Percentiles rank a stretch among this genome's conserved stretches.
Evolutionary conservation across 2,329 filamentous ascomycete species (phyloP).

Genomic region (Whalleya microplaca): DNA sequence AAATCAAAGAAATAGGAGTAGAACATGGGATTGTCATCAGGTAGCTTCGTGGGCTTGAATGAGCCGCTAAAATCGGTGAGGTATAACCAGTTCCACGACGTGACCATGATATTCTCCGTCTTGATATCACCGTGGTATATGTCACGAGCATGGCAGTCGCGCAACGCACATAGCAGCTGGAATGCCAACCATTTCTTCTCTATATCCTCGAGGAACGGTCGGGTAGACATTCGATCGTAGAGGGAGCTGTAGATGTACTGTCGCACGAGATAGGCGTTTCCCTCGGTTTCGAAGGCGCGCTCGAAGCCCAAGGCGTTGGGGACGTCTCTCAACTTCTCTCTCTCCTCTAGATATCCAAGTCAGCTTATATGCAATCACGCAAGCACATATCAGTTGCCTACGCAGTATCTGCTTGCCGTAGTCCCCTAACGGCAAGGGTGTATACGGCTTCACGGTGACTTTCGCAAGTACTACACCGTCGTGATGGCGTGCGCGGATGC

Average conservation of each 20-base stretch:
- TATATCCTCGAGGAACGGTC: conserved; percentile 94
- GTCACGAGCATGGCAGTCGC: conserved; percentile 87
- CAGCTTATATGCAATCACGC: neutral
- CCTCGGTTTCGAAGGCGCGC: conserved; percentile 87
- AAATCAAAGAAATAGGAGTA: conserved; percentile 99
- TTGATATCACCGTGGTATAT: conserved; percentile 99
- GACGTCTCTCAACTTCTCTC: conserved; percentile 76
- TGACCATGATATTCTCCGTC: conserved; percentile 94
- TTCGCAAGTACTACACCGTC: conserved; percentile 94
- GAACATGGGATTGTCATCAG: conserved; percentile 94
- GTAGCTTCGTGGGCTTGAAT: conserved; percentile 91
- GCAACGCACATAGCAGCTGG: conserved; percentile 87
- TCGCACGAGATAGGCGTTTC: conserved; percentile 88
- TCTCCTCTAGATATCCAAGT: conserved; percentile 63
- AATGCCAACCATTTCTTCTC: conserved; percentile 99
- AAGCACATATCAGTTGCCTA: conserved; percentile 45
- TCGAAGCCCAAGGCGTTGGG: conserved; percentile 92
- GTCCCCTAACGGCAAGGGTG: conserved; percentile 75
- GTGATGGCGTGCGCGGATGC: conserved; percentile 85
- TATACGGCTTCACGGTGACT: conserved; percentile 90
- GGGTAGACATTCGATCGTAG: conserved; percentile 94
- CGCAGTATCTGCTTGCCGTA: conserved; percentile 79
- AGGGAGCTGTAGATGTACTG: conserved; percentile 96
- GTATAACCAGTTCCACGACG: conserved; percentile 99
- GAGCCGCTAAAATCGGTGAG: conserved; percentile 95